Base-by-base conservation (phyloP, 805 yeast species). In the Debaryomyces prosopidis region DNA sequence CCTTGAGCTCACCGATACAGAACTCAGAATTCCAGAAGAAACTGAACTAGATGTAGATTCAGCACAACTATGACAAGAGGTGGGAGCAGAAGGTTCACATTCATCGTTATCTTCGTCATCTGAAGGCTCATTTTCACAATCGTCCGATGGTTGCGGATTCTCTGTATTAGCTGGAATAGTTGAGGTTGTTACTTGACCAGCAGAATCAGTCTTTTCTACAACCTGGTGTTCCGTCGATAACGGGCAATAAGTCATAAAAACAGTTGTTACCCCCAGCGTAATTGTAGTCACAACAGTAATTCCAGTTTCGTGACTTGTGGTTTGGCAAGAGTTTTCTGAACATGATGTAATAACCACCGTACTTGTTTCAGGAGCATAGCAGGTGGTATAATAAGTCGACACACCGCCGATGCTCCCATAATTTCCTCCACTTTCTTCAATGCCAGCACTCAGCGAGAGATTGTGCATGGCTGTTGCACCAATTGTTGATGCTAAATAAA, bases 291-390 rank as follows among this genome's bases (percentile, higher is more conserved):
- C 33, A 9, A 38, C 32, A 9, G 58, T 59, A 16, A 51, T 54
- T 48, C 66, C 66, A 11, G 69, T 63, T 4, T 57, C 47, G 20
- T 50, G 53, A 31, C 55, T 43, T 31, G 60, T 53, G 18, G 58
- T 45, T 18, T 51, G 26, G 48, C 49, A 50, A 18, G 33, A 32
- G 20, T 42, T 27, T 18, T 27, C 18, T 6, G 33, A 14, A 27
- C 52, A 49, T 8, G 47, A 43, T 27, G 50, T 46, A 19, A 46
- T 32, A 16, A 50, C 46, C 17, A 45, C 42, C n/a, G 39, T 11
- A 23, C 49, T 48, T 10, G 52, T 43, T 16, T 57, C 55, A 17
- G 63, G 54, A 39, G 57, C 51, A 38, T 60, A 54, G n/a, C 54
- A 45, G 32, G 42, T 40, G 11, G 34, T 39, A 30, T 36, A 45